Conservation (phyloP, 2,329 filamentous ascomycete species). For the Cordyceps farinosa region DNA sequence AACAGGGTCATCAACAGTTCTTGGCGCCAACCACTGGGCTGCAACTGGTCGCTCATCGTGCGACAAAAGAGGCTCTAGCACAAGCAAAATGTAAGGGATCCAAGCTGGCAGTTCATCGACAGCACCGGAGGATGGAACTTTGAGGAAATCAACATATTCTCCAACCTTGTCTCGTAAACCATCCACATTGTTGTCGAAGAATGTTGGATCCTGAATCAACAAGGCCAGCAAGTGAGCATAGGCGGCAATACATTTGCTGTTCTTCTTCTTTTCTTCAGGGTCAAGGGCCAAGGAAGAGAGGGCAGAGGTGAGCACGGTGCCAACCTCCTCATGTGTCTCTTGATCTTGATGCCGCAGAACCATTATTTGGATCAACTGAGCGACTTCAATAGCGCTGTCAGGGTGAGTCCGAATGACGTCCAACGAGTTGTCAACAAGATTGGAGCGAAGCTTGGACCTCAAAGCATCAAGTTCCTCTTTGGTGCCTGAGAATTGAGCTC, state of each 20-base stretch:
- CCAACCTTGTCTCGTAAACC: conserved; percentile 73
- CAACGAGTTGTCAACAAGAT: conserved; percentile 83
- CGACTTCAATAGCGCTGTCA: conserved; percentile 83
- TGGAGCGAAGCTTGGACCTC: conserved; percentile 66
- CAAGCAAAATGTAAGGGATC: conserved; percentile 85
- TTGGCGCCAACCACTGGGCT: conserved; percentile 64
- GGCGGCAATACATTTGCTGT: conserved; percentile 66
- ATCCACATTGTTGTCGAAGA: conserved; percentile 73
- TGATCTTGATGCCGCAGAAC: conserved; percentile 56
- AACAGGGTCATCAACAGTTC: conserved; percentile 45
- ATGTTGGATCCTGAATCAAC: conserved; percentile 75
- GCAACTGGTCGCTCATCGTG: conserved; percentile 80
- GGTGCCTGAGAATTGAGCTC: conserved; percentile 31
- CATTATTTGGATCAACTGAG: conserved; percentile 77
- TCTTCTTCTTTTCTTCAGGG: conserved; percentile 62
- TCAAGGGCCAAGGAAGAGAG: conserved; percentile 66
- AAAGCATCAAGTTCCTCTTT: conserved; percentile 77
- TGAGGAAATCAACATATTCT: conserved; percentile 75
- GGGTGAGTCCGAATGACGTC: conserved; percentile 87
- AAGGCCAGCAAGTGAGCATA: conserved; percentile 90
- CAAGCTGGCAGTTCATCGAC: conserved; percentile 82
- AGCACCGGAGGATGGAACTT: conserved; percentile 61
- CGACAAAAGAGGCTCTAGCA: conserved; percentile 85
- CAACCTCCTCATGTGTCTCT: conserved; percentile 66
- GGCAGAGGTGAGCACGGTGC: conserved; percentile 77